Base-by-base conservation (phyloP, 2,329 filamentous ascomycete species). In the Cordyceps sp. region DNA sequence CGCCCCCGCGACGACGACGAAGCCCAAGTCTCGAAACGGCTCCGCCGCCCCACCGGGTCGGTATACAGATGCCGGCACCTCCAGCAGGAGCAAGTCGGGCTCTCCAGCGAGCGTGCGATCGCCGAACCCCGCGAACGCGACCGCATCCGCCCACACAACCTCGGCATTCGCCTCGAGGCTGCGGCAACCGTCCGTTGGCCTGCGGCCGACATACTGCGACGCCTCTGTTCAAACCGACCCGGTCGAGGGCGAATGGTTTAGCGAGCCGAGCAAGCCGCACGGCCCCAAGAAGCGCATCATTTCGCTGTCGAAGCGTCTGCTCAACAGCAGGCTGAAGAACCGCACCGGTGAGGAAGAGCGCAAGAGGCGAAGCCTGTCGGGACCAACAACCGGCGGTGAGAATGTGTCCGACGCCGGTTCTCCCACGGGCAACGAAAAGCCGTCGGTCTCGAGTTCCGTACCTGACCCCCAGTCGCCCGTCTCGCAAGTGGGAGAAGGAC, bases 171-270 rank as follows among this genome's bases (percentile, higher is more conserved):
- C 32, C 10, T 31, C 35, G 10, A 42, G 36, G 7, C 59, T 58
- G 3, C 54, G 59, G 6, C 57, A 52, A 27, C 43, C 50, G 4
- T 63, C 64, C 1, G 44, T 48, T 2, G 45, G 48, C 1, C 53
- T 57, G 4, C 52, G 54, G 10, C 46, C 56, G 6, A 53, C 54
- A 13, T 73, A 73, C 39, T 52, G 60, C 31, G 63, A 73, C 41
- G 62, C 54, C 9, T 48, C 53, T 5, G 58, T 67, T 3, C 69
- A 74, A 42, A 73, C 69, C 1, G 69, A 72, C 20, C 57, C 61
- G 0, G 64, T 66, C 1, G 55, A 61, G 21, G 64, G 62, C 12
- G 62, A 63, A 36, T 70, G 65, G 64, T 69, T 62, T 37, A 64
- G 59, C 37, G 51, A 53, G 20, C 40, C 46, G 2, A 42, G 36